Conservation (phyloP, 495 filamentous ascomycete species). For the Aspergillus taichungensis region DNA sequence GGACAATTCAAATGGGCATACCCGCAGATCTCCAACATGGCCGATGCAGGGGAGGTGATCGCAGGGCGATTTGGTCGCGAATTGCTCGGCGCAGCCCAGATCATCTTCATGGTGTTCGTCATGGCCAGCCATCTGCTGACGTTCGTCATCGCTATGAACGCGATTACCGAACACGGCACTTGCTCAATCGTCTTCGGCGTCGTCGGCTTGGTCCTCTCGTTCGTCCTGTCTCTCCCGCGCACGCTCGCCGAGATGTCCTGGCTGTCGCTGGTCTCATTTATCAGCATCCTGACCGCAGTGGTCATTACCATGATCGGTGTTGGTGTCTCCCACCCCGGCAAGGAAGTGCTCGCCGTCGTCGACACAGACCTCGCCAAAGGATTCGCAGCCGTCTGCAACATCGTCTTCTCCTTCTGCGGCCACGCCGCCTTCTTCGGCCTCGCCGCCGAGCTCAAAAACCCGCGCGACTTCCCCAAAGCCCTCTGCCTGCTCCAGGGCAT, state of each 20-base stretch:
- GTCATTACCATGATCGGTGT: constrained; percentile 63
- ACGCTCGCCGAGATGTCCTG: constrained; percentile 54
- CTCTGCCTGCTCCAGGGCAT: constrained; percentile 53
- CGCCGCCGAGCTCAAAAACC: constrained; percentile 66
- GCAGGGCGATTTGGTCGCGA: constrained; percentile 55
- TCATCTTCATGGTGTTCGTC: constrained; percentile 64
- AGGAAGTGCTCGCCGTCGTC: constrained; percentile 17
- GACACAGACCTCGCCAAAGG: constrained; percentile 26
- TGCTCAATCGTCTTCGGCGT: constrained; percentile 67
- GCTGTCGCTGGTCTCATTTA: constrained; percentile 59
- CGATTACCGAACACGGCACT: constrained; percentile 52
- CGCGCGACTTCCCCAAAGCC: constrained; percentile 57
- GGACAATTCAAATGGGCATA: constrained; percentile 67
- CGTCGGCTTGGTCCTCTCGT: constrained; percentile 55
- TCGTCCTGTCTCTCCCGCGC: constrained; percentile 57
- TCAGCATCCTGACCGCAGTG: constrained; percentile 60
- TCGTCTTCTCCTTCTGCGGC: constrained; percentile 44
- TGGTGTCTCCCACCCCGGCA: constrained; percentile 33
- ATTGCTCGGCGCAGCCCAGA: constrained; percentile 52
- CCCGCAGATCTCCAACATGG: constrained; percentile 64
- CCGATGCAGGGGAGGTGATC: constrained; percentile 61
- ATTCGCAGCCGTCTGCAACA: constrained; percentile 38
- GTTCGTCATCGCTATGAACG: constrained; percentile 67
- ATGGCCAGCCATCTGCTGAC: constrained; percentile 72
- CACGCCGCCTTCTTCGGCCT: constrained; percentile 69